Evolutionary conservation across 1,284 basidiomycete species (phyloP).

Genomic region (Golubevia pallescens): DNA sequence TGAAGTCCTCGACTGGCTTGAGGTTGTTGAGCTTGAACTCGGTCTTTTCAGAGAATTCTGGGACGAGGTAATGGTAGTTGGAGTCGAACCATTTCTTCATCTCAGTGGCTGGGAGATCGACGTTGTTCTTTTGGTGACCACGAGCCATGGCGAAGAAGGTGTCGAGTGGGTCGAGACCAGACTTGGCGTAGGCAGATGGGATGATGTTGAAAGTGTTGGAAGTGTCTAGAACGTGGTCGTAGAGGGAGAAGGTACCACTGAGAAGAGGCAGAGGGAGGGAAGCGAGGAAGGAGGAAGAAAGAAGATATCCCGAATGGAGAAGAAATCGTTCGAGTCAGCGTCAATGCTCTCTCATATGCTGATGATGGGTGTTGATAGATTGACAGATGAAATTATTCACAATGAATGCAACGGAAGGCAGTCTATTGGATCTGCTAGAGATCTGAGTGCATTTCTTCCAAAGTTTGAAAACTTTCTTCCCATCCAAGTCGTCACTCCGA

Average conservation of each 20-base stretch:
- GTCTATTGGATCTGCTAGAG: background rate
- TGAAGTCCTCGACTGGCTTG: constrained; percentile 84
- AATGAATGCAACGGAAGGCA: background rate
- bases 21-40: constrained; percentile 98
- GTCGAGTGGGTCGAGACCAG: constrained; percentile 87
- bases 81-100: constrained; percentile 99
- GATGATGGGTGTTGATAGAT: no score
- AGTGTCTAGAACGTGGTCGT: constrained; percentile 98
- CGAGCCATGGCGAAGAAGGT: constrained; percentile 93
- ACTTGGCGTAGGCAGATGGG: constrained; percentile 89
- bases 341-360: no score
- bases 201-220: constrained; percentile 96
- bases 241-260: constrained; percentile 97
- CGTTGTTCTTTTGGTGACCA: constrained; percentile 87
- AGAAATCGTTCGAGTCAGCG: background rate
- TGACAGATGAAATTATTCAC: no score
- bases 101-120: constrained; percentile 96
- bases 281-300: constrained; percentile 12
- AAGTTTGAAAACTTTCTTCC: no score
- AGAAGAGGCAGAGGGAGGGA: background rate
- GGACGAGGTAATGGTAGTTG: constrained; percentile 99
- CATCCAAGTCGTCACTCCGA: no score
- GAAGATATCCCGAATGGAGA: background rate
- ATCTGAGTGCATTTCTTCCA: no score
- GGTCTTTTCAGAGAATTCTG: constrained; percentile 88